These are phyloP conservation scores for Penicillium paradoxum DNA, from an alignment of 495 filamentous ascomycete species.

Conservation along the genomic window DNA sequence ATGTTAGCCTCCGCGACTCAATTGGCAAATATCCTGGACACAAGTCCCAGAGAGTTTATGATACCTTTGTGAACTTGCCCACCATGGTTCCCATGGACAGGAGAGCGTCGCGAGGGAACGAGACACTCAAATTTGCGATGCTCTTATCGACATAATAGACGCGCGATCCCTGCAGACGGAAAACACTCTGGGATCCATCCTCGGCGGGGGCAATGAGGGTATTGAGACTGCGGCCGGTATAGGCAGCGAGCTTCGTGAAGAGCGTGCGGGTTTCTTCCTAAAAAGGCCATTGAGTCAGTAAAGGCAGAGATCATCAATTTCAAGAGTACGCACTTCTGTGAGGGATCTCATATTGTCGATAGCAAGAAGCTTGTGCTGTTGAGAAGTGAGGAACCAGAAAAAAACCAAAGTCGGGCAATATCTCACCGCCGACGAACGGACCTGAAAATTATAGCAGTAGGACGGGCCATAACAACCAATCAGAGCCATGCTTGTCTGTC, in stretches of 20 bases:
- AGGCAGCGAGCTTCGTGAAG: constrained; percentile 80
- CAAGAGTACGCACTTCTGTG: neutral
- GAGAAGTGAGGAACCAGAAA: neutral
- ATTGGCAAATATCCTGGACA: neutral
- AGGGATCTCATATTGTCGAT: constrained; percentile 4
- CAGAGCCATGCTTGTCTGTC: neutral
- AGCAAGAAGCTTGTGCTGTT: neutral
- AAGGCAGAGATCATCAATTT: neutral
- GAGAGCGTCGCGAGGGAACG: constrained; percentile 69
- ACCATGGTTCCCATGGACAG: constrained; percentile 82
- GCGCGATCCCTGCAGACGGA: constrained; percentile 71
- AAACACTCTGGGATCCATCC: constrained; percentile 70
- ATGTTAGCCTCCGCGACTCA: constrained; percentile 7
- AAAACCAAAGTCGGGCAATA: constrained; percentile 3
- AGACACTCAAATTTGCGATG: constrained; percentile 85
- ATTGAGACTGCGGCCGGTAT: constrained; percentile 51
- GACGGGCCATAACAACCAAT: neutral
- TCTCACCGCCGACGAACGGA: constrained; percentile 1
- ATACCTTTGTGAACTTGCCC: constrained; percentile 39
- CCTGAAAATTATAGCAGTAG: constrained; percentile 3
- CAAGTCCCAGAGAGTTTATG: neutral
- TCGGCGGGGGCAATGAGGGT: constrained; percentile 44
- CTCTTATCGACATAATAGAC: constrained; percentile 86
- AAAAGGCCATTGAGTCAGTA: neutral
- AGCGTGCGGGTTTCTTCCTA: constrained; percentile 4